Percentiles rank a stretch among this genome's conserved stretches.
Evolutionary conservation across 164 flowering plant species (phyloP).

Genomic region (Annona squamosa): DNA sequence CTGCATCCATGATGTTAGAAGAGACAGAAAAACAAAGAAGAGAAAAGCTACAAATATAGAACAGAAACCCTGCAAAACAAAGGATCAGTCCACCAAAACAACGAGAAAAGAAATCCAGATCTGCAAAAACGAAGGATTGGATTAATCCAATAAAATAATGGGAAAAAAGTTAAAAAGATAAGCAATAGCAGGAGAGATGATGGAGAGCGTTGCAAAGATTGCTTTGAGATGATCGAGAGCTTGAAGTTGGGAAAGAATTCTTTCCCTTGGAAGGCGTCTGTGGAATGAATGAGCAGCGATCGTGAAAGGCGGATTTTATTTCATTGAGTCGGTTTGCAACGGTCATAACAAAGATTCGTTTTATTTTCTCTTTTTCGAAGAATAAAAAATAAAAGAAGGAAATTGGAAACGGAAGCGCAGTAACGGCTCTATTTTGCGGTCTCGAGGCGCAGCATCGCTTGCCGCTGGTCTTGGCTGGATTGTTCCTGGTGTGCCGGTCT

Average conservation of each 20-base stretch:
- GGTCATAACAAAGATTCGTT: not conserved
- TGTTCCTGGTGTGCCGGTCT: no score
- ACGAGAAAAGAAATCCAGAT: not conserved
- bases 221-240: not conserved
- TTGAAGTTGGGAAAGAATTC: not conserved
- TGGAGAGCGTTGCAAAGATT: not conserved
- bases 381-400: no score
- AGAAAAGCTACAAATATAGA: not conserved
- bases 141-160: not conserved
- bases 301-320: not conserved
- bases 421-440: not conserved
- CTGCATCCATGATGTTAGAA: conserved; percentile 47
- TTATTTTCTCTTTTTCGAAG: not conserved
- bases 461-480: no score
- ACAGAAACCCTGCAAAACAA: conserved; percentile 7
- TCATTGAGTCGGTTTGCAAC: not conserved
- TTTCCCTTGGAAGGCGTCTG: not conserved
- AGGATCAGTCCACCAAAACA: conserved; percentile 1
- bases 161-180: not conserved
- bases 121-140: not conserved
- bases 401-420: not conserved
- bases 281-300: not conserved
- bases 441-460: not conserved
- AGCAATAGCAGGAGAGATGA: not conserved
- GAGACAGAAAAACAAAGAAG: conserved; percentile 3